phyloP scores from a whole-genome alignment of 768 basidiomycete genomes.

The Gautieria morchelliformis region DNA sequence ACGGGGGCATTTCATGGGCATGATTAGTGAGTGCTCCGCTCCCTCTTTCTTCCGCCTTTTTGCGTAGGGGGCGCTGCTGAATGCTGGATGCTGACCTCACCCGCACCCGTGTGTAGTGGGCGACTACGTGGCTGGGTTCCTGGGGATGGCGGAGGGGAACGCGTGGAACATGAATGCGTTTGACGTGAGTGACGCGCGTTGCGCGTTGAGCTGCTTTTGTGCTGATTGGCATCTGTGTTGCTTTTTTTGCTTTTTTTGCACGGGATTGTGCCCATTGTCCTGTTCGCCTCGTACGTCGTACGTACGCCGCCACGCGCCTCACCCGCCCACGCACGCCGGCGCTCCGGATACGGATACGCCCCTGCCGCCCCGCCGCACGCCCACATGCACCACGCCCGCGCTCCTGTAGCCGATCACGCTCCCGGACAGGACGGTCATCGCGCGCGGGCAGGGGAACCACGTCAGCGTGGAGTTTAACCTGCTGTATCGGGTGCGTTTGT shows the following conservation, averaged over 20 bases:
- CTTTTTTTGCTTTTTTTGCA: too few species aligned
- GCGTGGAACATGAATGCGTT: constrained; percentile 45
- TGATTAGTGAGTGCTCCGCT: constrained; percentile 24
- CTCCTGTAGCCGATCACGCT: constrained; percentile 4
- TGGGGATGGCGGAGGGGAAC: constrained; percentile 44
- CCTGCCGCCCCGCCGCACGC: too few species aligned
- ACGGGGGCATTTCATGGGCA: constrained; percentile 45
- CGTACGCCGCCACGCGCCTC: too few species aligned
- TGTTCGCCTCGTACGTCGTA: not conserved
- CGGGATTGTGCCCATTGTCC: too few species aligned
- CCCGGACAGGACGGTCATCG: constrained; percentile 6
- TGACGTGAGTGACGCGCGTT: constrained; percentile 31
- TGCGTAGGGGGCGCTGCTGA: not conserved
- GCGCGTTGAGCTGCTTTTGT: too few species aligned
- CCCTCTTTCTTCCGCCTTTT: not conserved
- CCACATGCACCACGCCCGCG: too few species aligned
- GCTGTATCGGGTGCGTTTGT: constrained; percentile 16
- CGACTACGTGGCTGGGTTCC: constrained; percentile 52
- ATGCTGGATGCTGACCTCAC: not conserved
- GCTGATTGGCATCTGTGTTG: too few species aligned
- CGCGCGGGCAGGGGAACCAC: constrained; percentile 17
- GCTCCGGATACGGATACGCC: too few species aligned
- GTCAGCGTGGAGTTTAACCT: constrained; percentile 17
- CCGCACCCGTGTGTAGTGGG: constrained; percentile 40
- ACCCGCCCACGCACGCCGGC: too few species aligned